Evolutionary conservation across 768 basidiomycete genomes (phyloP).

Genomic region (Omphalotus guepiniiformis): DNA sequence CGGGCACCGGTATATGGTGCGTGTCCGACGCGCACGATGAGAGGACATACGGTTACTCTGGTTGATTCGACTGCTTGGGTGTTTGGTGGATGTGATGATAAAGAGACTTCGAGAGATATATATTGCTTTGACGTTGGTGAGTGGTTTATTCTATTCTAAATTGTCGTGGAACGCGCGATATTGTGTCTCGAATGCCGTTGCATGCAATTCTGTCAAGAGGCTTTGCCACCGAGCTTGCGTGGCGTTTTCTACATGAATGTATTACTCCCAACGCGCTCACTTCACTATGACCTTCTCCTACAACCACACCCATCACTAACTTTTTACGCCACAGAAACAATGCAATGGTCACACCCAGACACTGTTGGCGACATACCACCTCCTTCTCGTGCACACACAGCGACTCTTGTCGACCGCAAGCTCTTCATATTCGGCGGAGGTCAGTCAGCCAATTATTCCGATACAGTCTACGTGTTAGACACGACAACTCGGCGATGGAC

Average conservation of each 20-base stretch:
- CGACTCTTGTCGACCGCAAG: conserved; percentile 75
- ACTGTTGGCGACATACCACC: conserved; percentile 76
- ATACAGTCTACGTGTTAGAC: conserved; percentile 79
- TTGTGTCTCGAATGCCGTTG: too few relatives aligned
- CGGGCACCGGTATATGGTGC: conserved; percentile 73
- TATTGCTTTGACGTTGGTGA: conserved; percentile 84
- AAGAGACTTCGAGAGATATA: conserved; percentile 67
- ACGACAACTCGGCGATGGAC: conserved; percentile 69
- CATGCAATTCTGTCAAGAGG: too few relatives aligned
- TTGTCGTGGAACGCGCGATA: too few relatives aligned
- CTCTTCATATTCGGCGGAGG: conserved; percentile 88
- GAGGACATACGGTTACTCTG: conserved; percentile 81
- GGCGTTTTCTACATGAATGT: too few relatives aligned
- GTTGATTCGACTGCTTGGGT: conserved; percentile 83
- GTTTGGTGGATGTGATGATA: conserved; percentile 86
- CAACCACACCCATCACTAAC: conserved; percentile 1
- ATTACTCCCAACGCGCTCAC: too few relatives aligned
- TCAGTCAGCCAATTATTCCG: conserved; percentile 76
- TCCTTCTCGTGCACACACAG: conserved; percentile 84
- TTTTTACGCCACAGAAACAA: conserved; percentile 53
- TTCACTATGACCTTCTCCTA: conserved; percentile 11
- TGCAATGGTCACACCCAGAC: conserved; percentile 83
- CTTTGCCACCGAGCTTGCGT: too few relatives aligned
- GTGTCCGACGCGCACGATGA: conserved; percentile 62
- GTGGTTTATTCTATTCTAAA: conserved; percentile 9